Base-by-base conservation (phyloP, 176 grass and related monocot species). In the Metroxylon sagu region DNA sequence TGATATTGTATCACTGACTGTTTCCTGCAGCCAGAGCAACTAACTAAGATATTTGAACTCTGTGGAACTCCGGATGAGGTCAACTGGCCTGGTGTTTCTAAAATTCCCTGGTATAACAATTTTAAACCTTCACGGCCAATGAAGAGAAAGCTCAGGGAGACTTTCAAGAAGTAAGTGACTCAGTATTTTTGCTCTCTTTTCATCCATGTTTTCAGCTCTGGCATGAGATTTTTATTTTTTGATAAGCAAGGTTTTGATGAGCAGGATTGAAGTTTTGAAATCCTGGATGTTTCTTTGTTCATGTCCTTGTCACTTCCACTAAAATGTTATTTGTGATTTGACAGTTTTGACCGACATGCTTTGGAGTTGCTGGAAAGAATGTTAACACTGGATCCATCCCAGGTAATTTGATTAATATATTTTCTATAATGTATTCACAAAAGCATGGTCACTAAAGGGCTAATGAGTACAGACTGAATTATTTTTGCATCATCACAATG, bases 31-130 rank as follows among this genome's bases (percentile, higher is more conserved):
- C 80, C 83, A 4, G 86, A 96, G 75, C 91, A 96, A 48, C 77
- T 90, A 25, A 82, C 48, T 50, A 96, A 85, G 72, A 90, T 87
- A 77, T 96, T 84, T 77, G 91, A 96, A 60, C 75, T 90, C 27
- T 96, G 91, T 82, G 91, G 91, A 61, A 96, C 86, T 26, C 86
- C 86, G 49, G 83, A 90, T 60, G 91, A 96, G 70, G 50, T 71
- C 1, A 90, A 57, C 58, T 96, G 91, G 91, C 83, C 80, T 31
- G 91, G 91, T 60, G 83, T 90, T 50, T 85, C 86, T 63, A 77
- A 96, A 85, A 85, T 90, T 82, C 77, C 86, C 2, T 90, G 91
- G 86, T 96, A 96, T 59, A 96, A 90, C 56, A 90, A 87, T 84
- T 86, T 95, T 64, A 96, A 87, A 74, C 83, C 86, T 60, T 12